Evolutionary conservation across 164 flowering plant genomes (phyloP).

Genomic region (Tetrastigma voinierianum): DNA sequence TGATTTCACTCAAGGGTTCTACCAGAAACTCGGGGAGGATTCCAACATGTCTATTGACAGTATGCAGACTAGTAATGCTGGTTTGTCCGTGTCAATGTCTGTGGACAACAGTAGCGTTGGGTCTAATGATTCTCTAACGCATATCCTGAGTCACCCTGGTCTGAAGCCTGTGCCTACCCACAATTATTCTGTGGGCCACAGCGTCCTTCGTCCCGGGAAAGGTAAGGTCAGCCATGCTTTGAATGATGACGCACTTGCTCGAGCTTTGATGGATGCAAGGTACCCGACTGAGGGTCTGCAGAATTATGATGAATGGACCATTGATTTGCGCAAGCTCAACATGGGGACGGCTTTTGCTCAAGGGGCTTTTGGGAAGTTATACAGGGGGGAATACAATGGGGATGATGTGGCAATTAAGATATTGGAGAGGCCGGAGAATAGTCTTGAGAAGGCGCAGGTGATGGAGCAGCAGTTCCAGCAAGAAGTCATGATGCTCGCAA

Average conservation of each 20-base stretch:
- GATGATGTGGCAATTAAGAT: conserved; percentile 80
- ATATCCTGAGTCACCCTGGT: conserved; percentile 39
- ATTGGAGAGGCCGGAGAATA: conserved; percentile 69
- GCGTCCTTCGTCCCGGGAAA: conserved; percentile 21
- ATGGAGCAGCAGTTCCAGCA: conserved; percentile 79
- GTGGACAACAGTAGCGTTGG: conserved; percentile 43
- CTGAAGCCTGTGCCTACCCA: conserved; percentile 18
- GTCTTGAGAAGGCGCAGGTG: conserved; percentile 42
- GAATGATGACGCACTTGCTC: conserved; percentile 48
- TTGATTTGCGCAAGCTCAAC: conserved; percentile 62
- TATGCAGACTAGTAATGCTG: conserved; percentile 30
- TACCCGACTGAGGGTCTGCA: conserved; percentile 58
- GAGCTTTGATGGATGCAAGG: conserved; percentile 58
- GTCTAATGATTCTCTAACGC: conserved; percentile 41
- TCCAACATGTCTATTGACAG: conserved; percentile 43
- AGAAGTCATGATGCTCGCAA: conserved; percentile 75
- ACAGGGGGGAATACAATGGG: conserved; percentile 63
- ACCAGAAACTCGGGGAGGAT: conserved; percentile 33
- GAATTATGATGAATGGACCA: conserved; percentile 71
- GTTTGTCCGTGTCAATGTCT: conserved; percentile 43
- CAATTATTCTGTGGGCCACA: conserved; percentile 29
- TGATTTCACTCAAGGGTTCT: conserved; percentile 35
- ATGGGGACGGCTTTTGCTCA: conserved; percentile 72
- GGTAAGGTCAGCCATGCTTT: conserved; percentile 35
- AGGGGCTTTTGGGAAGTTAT: conserved; percentile 73